These are phyloP conservation scores for Talaromyces funiculosus DNA, from an alignment of 2,329 filamentous ascomycete genomes.

Conservation along the genomic window DNA sequence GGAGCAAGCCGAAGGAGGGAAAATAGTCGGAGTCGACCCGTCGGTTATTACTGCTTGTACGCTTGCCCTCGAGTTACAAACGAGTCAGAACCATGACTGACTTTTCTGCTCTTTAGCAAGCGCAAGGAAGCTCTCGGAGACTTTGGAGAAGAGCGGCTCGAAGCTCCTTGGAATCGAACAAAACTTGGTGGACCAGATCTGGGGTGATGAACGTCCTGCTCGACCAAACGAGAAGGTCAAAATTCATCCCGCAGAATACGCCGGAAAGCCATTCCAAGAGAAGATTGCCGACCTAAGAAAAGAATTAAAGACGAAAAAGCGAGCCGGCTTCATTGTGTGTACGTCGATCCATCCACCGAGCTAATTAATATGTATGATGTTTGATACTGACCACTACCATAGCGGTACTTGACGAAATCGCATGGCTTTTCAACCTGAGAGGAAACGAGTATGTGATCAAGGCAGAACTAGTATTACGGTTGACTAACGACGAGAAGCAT, in stretches of 20 bases:
- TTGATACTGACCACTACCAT: not conserved
- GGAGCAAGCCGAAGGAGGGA: conserved; percentile 78
- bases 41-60: conserved; percentile 69
- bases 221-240: conserved; percentile 71
- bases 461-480: not conserved
- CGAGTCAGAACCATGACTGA: not conserved
- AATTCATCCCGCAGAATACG: conserved; percentile 64
- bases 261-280: conserved; percentile 73
- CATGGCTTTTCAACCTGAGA: conserved; percentile 96
- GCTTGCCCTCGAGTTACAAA: conserved; percentile 16
- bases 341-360: conserved; percentile 17
- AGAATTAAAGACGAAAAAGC: conserved; percentile 85
- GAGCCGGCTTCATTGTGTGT: conserved; percentile 77
- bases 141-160: conserved; percentile 77
- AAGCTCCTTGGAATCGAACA: conserved; percentile 68
- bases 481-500: conserved; percentile 51
- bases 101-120: conserved; percentile 42
- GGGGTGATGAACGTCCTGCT: conserved; percentile 67
- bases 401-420: conserved; percentile 89
- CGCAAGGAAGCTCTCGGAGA: conserved; percentile 71
- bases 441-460: conserved; percentile 63
- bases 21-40: conserved; percentile 85
- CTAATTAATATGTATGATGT: not conserved
- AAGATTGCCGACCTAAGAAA: conserved; percentile 86
- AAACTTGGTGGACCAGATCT: conserved; percentile 89